Percentiles rank a stretch among this genome's conserved stretches.
Conservation (phyloP, 2,329 filamentous ascomycete genomes). For the Penicillium sp. region DNA sequence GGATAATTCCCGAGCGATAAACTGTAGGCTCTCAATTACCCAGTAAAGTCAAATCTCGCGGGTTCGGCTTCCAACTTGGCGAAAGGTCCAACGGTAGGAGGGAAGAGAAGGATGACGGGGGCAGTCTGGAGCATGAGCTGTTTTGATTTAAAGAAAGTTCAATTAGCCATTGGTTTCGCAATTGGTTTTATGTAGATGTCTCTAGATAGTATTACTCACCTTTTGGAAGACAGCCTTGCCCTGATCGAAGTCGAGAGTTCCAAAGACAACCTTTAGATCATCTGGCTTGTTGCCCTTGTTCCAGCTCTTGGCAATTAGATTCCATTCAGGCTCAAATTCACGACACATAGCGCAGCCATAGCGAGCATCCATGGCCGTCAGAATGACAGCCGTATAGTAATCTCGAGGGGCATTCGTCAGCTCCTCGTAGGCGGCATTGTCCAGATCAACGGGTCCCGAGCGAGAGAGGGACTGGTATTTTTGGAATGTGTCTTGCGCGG, state of each 20-base stretch:
- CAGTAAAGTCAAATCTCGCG: slow-evolving; percentile 83
- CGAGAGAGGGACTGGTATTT: slow-evolving; percentile 73
- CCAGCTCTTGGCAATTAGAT: slow-evolving; percentile 86
- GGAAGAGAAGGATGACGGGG: slow-evolving; percentile 86
- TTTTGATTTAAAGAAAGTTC: slow-evolving; percentile 2
- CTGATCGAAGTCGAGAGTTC: slow-evolving; percentile 84
- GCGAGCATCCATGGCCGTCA: slow-evolving; percentile 83
- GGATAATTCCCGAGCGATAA: slow-evolving; percentile 13
- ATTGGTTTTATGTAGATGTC: too few relatives aligned
- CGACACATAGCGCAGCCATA: slow-evolving; percentile 86
- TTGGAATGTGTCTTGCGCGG: slow-evolving; percentile 70
- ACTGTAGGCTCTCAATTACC: slow-evolving; percentile 59
- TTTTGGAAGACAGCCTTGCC: slow-evolving; percentile 86
- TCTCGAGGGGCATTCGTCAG: slow-evolving; percentile 80
- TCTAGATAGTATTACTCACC: slow-evolving; percentile 58
- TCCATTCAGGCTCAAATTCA: slow-evolving; percentile 95
- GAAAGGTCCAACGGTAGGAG: slow-evolving; percentile 79
- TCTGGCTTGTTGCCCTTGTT: slow-evolving; percentile 74
- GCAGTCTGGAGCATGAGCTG: slow-evolving; percentile 94
- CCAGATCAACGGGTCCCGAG: slow-evolving; percentile 74
- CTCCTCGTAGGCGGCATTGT: slow-evolving; percentile 75
- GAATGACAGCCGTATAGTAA: slow-evolving; percentile 79
- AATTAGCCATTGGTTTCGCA: slow-evolving; percentile 18
- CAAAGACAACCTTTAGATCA: slow-evolving; percentile 69
- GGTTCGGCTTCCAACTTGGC: slow-evolving; percentile 73